These are phyloP conservation scores for Xylaria intraflava DNA, from an alignment of 495 filamentous ascomycete genomes.

Conservation along the genomic window DNA sequence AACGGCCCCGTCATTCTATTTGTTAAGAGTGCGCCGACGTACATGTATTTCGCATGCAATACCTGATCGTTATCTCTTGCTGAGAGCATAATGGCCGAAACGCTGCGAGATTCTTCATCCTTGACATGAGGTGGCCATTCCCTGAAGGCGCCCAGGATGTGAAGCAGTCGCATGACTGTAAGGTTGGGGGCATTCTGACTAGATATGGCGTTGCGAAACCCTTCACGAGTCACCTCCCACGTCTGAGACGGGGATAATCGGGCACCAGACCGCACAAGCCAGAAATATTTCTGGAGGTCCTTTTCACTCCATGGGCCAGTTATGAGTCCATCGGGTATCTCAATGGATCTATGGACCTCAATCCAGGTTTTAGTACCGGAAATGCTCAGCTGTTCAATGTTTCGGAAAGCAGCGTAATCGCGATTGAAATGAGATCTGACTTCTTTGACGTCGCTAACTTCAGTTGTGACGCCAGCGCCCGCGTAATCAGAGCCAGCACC, in stretches of 20 bases:
- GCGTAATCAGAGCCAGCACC: neutral
- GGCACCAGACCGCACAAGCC: slow-evolving; percentile 31
- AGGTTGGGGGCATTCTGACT: slow-evolving; percentile 1
- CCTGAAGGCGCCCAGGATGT: neutral
- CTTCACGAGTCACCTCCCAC: slow-evolving; percentile 30
- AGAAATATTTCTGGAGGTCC: slow-evolving; percentile 28
- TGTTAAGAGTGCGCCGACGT: neutral
- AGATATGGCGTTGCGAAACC: slow-evolving; percentile 8
- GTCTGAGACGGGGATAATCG: slow-evolving; percentile 13
- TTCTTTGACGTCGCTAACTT: slow-evolving; percentile 1
- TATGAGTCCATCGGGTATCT: slow-evolving; percentile 30
- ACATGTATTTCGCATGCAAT: neutral
- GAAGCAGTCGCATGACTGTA: slow-evolving; percentile 4
- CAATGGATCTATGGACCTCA: slow-evolving; percentile 23
- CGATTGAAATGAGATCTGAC: slow-evolving; percentile 10
- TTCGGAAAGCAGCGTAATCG: slow-evolving; percentile 15
- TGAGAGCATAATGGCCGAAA: neutral
- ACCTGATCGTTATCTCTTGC: neutral
- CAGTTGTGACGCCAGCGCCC: neutral
- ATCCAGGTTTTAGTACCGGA: slow-evolving; percentile 2
- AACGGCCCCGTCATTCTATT: neutral
- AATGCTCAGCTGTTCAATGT: neutral
- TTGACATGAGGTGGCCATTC: neutral
- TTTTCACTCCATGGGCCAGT: slow-evolving; percentile 21
- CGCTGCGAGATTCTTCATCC: neutral